A percentile compares a stretch with the other conserved stretches of the same genome.
These are phyloP conservation scores for Penicillium manginii DNA, from an alignment of 495 filamentous ascomycete genomes.

Conservation along the genomic window DNA sequence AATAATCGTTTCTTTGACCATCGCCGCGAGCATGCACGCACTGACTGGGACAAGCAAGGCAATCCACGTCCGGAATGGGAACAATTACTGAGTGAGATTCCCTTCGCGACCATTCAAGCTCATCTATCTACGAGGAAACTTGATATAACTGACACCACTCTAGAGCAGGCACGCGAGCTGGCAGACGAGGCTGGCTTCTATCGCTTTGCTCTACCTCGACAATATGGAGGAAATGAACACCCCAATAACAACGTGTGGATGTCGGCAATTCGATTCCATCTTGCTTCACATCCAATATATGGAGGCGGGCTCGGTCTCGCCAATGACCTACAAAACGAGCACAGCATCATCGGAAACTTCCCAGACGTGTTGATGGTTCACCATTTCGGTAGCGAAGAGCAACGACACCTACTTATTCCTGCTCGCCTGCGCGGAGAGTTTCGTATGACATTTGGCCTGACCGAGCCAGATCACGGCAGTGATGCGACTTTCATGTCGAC, in stretches of 20 bases:
- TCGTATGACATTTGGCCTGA: constrained; percentile 60
- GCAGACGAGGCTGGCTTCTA: constrained; percentile 61
- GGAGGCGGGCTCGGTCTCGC: constrained; percentile 57
- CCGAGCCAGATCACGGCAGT: constrained; percentile 62
- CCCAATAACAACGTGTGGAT: constrained; percentile 60
- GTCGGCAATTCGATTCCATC: constrained; percentile 60
- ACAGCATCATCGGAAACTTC: constrained; percentile 62
- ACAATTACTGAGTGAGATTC: constrained; percentile 38
- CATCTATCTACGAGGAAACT: no score
- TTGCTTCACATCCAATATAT: constrained; percentile 50
- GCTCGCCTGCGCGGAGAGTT: constrained; percentile 52
- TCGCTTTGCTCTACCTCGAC: constrained; percentile 55
- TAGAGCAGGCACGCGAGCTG: constrained; percentile 41
- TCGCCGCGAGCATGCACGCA: constrained; percentile 55
- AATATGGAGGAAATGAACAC: constrained; percentile 56
- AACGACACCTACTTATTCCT: constrained; percentile 53
- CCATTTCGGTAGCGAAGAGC: constrained; percentile 54
- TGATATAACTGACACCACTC: background rate
- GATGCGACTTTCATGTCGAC: constrained; percentile 63
- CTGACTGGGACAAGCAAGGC: constrained; percentile 56
- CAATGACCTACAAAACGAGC: constrained; percentile 66
- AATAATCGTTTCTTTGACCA: constrained; percentile 67
- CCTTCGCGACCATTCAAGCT: background rate
- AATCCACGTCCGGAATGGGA: constrained; percentile 61
- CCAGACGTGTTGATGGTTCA: constrained; percentile 61